Evolutionary conservation across 768 basidiomycete genomes (phyloP).

Genomic region (Termitomyces sp.): DNA sequence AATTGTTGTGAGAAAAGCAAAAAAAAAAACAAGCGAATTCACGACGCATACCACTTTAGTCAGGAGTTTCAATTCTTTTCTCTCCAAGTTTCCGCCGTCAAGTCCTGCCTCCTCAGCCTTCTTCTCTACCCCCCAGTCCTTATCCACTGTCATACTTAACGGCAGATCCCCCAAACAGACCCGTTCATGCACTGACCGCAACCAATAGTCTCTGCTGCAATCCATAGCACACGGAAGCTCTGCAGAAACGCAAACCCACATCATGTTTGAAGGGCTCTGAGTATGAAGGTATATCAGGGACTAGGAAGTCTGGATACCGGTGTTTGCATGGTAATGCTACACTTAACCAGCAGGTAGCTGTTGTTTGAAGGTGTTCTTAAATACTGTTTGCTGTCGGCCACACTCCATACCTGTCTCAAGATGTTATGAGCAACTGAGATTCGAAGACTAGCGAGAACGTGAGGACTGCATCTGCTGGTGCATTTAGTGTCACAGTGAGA

Average conservation of each 20-base stretch:
- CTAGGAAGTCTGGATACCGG: slow-evolving; percentile 38
- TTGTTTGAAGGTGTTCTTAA: slow-evolving; percentile 46
- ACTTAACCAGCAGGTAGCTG: slow-evolving; percentile 35
- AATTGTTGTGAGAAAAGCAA: neutral
- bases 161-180: slow-evolving; percentile 5
- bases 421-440: neutral
- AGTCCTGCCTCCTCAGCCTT: neutral
- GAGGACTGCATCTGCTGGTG: slow-evolving; percentile 40
- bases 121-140: slow-evolving; percentile 5
- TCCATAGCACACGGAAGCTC: slow-evolving; percentile 13
- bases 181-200: slow-evolving; percentile 1
- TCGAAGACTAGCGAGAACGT: too few species aligned
- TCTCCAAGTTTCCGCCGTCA: neutral
- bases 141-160: slow-evolving; percentile 6
- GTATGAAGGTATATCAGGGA: slow-evolving; percentile 34
- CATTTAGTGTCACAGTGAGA: slow-evolving; percentile 32
- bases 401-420: slow-evolving; percentile 39
- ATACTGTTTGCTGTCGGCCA: slow-evolving; percentile 44
- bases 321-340: slow-evolving; percentile 28
- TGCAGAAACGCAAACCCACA: slow-evolving; percentile 11
- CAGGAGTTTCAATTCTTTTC: too few species aligned
- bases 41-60: too few species aligned
- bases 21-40: neutral
- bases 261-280: slow-evolving; percentile 20
- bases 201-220: slow-evolving; percentile 7